A percentile compares a stretch with the other conserved stretches of the same genome.
These are phyloP conservation scores for Cyberlindnera suaveolens DNA, from an alignment of 805 yeast species.

Conservation along the genomic window DNA sequence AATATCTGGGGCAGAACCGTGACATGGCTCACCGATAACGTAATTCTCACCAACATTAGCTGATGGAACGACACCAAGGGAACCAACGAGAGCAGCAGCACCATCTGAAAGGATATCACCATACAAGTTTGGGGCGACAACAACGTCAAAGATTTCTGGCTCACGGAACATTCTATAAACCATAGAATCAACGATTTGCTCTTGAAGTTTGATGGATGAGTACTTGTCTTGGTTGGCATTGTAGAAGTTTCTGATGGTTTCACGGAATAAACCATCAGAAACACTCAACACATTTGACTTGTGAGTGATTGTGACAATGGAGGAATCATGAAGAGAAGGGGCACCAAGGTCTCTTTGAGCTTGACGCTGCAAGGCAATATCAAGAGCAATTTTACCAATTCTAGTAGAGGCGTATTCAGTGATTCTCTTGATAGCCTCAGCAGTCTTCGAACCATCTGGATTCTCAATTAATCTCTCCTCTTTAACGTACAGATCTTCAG, in stretches of 20 bases:
- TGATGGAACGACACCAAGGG: constrained; percentile 95
- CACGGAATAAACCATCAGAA: constrained; percentile 95
- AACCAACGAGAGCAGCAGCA: constrained; percentile 97
- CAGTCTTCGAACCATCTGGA: constrained; percentile 81
- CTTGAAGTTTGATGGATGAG: constrained; percentile 63
- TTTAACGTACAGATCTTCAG: constrained; percentile 95
- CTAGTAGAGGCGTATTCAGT: constrained; percentile 78
- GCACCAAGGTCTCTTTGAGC: constrained; percentile 61
- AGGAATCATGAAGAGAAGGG: constrained; percentile 43
- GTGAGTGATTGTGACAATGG: constrained; percentile 87
- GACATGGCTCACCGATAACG: constrained; percentile 99
- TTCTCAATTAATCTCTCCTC: constrained; percentile 75
- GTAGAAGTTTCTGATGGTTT: constrained; percentile 47
- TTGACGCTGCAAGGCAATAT: constrained; percentile 89
- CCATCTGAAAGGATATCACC: constrained; percentile 97
- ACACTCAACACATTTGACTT: constrained; percentile 91
- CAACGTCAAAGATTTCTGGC: constrained; percentile 95
- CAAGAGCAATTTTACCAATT: constrained; percentile 87
- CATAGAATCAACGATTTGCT: constrained; percentile 98
- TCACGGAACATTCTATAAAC: constrained; percentile 98
- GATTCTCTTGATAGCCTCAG: constrained; percentile 97
- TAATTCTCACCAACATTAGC: constrained; percentile 96
- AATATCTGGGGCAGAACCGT: constrained; percentile 98
- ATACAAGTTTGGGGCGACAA: constrained; percentile 96
- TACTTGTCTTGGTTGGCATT: constrained; percentile 52